phyloP scores from a whole-genome alignment of 192 early-diverging fungal species.

The Mortierella claussenii region DNA sequence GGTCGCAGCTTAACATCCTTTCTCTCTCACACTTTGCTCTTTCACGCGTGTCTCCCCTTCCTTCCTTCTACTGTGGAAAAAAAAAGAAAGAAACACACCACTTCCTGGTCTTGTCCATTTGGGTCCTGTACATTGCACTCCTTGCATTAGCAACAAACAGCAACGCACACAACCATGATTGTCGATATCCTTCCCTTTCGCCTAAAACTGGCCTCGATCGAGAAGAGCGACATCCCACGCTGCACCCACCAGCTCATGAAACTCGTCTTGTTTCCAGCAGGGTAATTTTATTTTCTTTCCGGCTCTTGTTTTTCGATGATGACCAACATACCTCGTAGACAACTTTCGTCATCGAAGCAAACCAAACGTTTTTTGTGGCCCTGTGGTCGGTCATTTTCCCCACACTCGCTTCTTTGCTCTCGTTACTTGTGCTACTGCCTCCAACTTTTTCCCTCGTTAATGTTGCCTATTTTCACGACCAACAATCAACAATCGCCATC shows the following conservation, averaged over 20 bases:
- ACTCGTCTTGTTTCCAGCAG: conserved; percentile 44
- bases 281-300: conserved; percentile 20
- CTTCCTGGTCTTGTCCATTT: not conserved
- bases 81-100: not conserved
- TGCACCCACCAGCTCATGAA: conserved; percentile 54
- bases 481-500: not conserved
- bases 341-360: too few relatives aligned
- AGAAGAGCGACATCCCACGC: conserved; percentile 43
- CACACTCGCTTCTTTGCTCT: not conserved
- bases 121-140: too few relatives aligned
- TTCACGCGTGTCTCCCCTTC: too few relatives aligned
- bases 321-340: too few relatives aligned
- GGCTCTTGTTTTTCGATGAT: conserved; percentile 1
- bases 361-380: too few relatives aligned
- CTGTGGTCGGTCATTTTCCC: not conserved
- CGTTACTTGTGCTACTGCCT: not conserved
- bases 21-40: too few relatives aligned
- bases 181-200: conserved; percentile 51
- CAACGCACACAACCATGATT: conserved; percentile 22
- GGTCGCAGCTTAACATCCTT: too few relatives aligned
- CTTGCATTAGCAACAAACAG: not conserved
- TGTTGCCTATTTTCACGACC: not conserved
- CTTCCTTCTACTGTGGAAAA: too few relatives aligned
- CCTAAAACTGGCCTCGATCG: conserved; percentile 40
- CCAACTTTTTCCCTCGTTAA: not conserved